phyloP scores from a whole-genome alignment of 805 yeast genomes.

The Millerozyma acaciae region DNA sequence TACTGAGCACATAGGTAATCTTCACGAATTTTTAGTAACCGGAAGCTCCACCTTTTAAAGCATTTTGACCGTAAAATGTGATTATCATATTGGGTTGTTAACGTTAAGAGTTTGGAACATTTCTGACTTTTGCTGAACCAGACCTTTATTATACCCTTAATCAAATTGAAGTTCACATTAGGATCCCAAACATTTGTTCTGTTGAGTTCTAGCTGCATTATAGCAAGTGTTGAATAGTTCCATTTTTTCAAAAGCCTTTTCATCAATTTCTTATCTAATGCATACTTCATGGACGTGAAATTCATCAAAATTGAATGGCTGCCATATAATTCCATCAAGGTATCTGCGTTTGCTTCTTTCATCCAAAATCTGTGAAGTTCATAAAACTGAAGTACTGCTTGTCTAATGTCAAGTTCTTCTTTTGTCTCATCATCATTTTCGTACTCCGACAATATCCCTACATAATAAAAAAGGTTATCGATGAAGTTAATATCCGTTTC shows the following conservation, averaged over 20 bases:
- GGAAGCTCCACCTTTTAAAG: conserved; percentile 9
- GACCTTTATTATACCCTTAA: conserved; percentile 5
- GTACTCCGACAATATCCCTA: conserved; percentile 25
- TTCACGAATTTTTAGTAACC: too few relatives aligned
- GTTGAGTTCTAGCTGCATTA: conserved; percentile 9
- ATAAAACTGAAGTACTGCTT: conserved; percentile 19
- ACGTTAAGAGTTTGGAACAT: conserved; percentile 8
- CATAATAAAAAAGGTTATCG: conserved; percentile 13
- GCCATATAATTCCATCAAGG: conserved; percentile 6
- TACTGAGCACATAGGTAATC: too few relatives aligned
- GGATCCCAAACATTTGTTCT: conserved; percentile 4
- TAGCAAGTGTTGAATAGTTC: conserved; percentile 13
- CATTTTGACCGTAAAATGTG: conserved; percentile 8
- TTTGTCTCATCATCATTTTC: conserved; percentile 19
- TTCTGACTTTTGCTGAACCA: conserved; percentile 10
- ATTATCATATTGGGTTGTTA: conserved; percentile 12
- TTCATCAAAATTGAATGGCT: conserved; percentile 31
- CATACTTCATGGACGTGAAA: conserved; percentile 11
- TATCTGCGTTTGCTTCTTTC: conserved; percentile 10
- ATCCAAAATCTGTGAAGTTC: conserved; percentile 16
- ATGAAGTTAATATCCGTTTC: conserved; percentile 21
- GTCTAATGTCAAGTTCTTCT: conserved; percentile 18
- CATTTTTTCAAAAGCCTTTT: too few relatives aligned
- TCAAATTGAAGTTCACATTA: background rate
- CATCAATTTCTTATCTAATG: conserved; percentile 1